Evolutionary conservation across 768 basidiomycete genomes (phyloP).

Genomic region (Phaeotremella skinneri): DNA sequence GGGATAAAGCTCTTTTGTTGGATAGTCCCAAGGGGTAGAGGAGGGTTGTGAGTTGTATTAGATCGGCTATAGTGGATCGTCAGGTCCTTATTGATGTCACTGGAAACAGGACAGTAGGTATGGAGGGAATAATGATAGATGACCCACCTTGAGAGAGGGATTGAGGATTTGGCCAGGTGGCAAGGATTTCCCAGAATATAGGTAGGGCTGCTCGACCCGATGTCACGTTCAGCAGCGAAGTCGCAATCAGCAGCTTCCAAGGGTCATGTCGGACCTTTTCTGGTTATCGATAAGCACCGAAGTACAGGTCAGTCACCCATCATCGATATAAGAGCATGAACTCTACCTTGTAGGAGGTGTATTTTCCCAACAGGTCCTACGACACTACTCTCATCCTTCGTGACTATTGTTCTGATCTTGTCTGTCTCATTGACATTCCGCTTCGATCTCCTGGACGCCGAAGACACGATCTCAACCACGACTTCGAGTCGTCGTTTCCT

Average conservation of each 20-base stretch:
- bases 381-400: constrained; percentile 14
- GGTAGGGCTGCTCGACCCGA: constrained; percentile 65
- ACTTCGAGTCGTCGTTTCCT: not conserved
- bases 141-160: constrained; percentile 60
- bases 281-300: constrained; percentile 9
- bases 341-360: constrained; percentile 41
- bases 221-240: constrained; percentile 69
- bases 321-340: not conserved
- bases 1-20: constrained; percentile 59
- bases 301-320: constrained; percentile 2
- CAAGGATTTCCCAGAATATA: constrained; percentile 62
- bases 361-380: constrained; percentile 30
- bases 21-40: constrained; percentile 64
- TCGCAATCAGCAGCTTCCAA: constrained; percentile 69
- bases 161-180: constrained; percentile 62
- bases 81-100: constrained; percentile 2
- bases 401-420: constrained; percentile 12
- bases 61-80: constrained; percentile 56
- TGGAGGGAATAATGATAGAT: not conserved
- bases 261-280: constrained; percentile 52
- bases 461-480: not conserved
- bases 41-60: constrained; percentile 50
- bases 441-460: not conserved
- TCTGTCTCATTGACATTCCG: not conserved
- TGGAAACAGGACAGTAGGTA: not conserved